Conservation (phyloP, 1,284 basidiomycete genomes). For the Athelia sp. region DNA sequence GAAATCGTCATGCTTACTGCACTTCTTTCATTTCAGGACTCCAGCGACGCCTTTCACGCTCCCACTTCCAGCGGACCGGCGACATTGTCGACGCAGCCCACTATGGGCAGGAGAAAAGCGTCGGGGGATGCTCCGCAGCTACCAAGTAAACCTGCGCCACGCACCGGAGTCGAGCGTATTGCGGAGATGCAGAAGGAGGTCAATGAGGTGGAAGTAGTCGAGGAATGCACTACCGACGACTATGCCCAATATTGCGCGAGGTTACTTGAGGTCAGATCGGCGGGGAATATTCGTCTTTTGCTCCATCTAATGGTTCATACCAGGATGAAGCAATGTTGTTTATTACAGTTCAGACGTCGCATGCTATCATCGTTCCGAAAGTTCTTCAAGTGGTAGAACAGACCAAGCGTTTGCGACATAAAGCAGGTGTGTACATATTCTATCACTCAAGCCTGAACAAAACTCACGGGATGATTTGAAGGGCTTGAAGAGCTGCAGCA, state of each 20-base stretch:
- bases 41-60: conserved; percentile 53
- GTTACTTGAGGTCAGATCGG: conserved; percentile 52
- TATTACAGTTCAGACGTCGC: conserved; percentile 63
- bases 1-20: conserved; percentile 77
- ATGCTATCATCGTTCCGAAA: conserved; percentile 65
- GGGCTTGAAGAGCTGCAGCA: conserved; percentile 69
- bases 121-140: conserved; percentile 22
- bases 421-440: conserved; percentile 44
- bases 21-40: conserved; percentile 71
- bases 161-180: conserved; percentile 59
- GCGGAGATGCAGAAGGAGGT: conserved; percentile 60
- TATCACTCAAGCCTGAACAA: background rate
- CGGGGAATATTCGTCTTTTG: background rate
- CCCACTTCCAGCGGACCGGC: conserved; percentile 19
- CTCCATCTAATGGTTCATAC: background rate
- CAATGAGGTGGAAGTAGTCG: conserved; percentile 69
- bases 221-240: conserved; percentile 58
- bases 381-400: conserved; percentile 77
- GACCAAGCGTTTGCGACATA: conserved; percentile 68
- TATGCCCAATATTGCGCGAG: conserved; percentile 66
- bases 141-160: conserved; percentile 59
- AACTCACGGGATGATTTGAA: conserved; percentile 32
- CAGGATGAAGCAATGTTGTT: conserved; percentile 79
- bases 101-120: conserved; percentile 5
- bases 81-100: conserved; percentile 6